phyloP scores from a whole-genome alignment of 192 early-diverging fungal species.

The Kappamyces sp. region DNA sequence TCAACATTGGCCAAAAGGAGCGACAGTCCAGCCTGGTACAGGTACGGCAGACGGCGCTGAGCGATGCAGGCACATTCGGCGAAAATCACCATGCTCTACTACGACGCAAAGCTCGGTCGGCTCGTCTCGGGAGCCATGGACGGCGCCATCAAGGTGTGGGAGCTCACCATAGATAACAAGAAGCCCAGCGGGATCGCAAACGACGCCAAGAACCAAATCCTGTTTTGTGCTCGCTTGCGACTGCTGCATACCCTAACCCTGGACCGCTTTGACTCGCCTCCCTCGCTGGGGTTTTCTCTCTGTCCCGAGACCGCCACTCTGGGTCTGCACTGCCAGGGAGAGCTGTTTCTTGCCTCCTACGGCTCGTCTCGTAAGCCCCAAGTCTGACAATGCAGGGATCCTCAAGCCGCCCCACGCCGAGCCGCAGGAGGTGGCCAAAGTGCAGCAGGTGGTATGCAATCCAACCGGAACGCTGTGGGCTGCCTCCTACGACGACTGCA shows the following conservation, averaged over 20 bases:
- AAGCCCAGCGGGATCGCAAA: too few relatives aligned
- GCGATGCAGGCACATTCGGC: constrained; percentile 31
- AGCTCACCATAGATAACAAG: constrained; percentile 4
- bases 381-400: neutral
- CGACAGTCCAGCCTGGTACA: neutral
- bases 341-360: too few relatives aligned
- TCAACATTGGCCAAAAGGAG: constrained; percentile 5
- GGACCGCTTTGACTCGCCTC: too few relatives aligned
- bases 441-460: constrained; percentile 14
- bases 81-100: constrained; percentile 14
- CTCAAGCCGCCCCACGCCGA: neutral
- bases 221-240: too few relatives aligned
- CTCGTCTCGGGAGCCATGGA: constrained; percentile 25
- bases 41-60: neutral
- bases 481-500: constrained; percentile 17
- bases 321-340: too few relatives aligned
- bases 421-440: constrained; percentile 11
- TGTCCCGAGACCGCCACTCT: too few relatives aligned
- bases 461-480: constrained; percentile 22
- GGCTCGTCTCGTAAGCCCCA: too few relatives aligned
- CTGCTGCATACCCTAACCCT: too few relatives aligned
- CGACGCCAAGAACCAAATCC: too few relatives aligned
- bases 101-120: constrained; percentile 16
- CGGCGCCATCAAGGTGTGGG: constrained; percentile 24
- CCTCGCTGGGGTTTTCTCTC: too few relatives aligned